Base-by-base conservation (phyloP, 2,329 filamentous ascomycete genomes). In the Lasiodiplodia theobromae region DNA sequence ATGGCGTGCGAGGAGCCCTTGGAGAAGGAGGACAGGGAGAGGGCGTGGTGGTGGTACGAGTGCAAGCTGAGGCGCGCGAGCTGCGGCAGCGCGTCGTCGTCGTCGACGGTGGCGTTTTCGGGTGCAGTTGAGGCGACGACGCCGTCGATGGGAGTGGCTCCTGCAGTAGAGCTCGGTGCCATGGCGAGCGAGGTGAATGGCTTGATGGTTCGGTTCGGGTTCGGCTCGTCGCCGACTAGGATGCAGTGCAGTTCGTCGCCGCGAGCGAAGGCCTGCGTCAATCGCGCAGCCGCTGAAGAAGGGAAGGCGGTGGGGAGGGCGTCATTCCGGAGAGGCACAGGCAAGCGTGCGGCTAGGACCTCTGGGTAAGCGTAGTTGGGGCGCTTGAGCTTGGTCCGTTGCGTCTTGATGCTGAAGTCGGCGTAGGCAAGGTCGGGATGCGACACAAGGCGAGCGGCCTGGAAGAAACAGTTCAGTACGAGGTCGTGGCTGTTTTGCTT, bases 371-470 rank as follows among this genome's bases (percentile, higher is more conserved):
- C 71, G 67, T 76, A 77, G 69, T 75, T 76, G 49, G 75, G 74
- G 8, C 74, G 73, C 66, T 77, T 76, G 74, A 77, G 76, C 21
- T 70, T 72, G 4, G 74, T 77, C 12, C 69, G 69, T 28, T 73
- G 72, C 3, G 74, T 75, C 47, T 68, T 72, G 18, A 62, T 53
- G 66, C 75, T 68, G 69, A 70, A 77, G 47, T 77, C 70, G 16
- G 75, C 74, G 58, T 76, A 77, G 4, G 75, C 75, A 21, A 77
- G 73, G 37, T 76, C 72, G 0, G 75, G 75, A 53, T 77, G 75
- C 63, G 75, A 73, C 28, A 76, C 74, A 7, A 76, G 69, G 28
- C 75, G 70, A 12, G 74, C 73, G 12, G 75, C 75, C 70, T 62
- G 57, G 10, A 23, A 40, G 23, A 37, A 16, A 2, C 2, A 21